Conservation (phyloP, 2,329 filamentous ascomycete genomes). For the Colletotrichum noveboracense region DNA sequence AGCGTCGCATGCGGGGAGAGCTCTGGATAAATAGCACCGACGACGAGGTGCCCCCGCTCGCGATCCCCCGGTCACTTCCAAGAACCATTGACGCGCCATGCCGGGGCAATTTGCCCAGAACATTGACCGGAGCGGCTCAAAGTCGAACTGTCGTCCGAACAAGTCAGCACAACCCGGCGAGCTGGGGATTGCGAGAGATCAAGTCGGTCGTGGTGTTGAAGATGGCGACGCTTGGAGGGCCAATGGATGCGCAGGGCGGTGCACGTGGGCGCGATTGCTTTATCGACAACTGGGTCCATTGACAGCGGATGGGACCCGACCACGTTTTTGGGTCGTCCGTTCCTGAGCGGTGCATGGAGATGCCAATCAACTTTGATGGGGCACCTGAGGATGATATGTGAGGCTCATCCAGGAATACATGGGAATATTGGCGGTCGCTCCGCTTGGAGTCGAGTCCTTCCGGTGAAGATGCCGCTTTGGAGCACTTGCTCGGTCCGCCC, state of each 20-base stretch:
- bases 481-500: not conserved
- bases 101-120: slow-evolving; percentile 18
- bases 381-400: not conserved
- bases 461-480: not conserved
- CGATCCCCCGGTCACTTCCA: not conserved
- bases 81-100: slow-evolving; percentile 18
- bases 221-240: slow-evolving; percentile 17
- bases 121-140: not conserved
- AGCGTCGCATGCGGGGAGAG: slow-evolving; percentile 7
- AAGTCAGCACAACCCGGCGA: not conserved
- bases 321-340: slow-evolving; percentile 1
- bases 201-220: not conserved
- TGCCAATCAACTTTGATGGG: not conserved
- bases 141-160: slow-evolving; percentile 8
- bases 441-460: not conserved
- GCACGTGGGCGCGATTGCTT: slow-evolving; percentile 17
- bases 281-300: not conserved
- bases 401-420: not conserved
- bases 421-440: not conserved
- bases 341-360: not conserved
- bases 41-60: not conserved
- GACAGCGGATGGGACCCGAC: not conserved
- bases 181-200: not conserved
- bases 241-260: slow-evolving; percentile 35
- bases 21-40: slow-evolving; percentile 18